A percentile compares a stretch with the other conserved stretches of the same genome.
These are phyloP conservation scores for Phialocephala sp. DNA, from an alignment of 2,329 filamentous ascomycete genomes.

Conservation along the genomic window DNA sequence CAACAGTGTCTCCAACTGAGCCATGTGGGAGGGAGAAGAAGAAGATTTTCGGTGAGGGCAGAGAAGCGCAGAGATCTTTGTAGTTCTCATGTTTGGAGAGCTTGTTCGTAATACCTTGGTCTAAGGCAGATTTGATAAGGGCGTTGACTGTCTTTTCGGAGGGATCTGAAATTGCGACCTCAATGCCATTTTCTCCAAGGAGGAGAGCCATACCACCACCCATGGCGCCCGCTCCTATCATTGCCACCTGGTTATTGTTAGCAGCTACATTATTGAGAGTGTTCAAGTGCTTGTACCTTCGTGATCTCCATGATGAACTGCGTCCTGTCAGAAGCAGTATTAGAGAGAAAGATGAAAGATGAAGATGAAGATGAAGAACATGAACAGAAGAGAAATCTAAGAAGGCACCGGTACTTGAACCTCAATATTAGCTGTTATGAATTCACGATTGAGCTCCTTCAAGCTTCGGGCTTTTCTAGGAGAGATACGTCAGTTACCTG, in stretches of 20 bases:
- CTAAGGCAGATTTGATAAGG: constrained; percentile 45
- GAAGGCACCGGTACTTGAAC: neutral
- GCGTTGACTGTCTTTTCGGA: constrained; percentile 50
- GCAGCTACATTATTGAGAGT: neutral
- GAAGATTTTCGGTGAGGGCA: constrained; percentile 55
- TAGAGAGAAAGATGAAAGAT: neutral
- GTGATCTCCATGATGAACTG: constrained; percentile 19
- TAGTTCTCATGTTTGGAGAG: constrained; percentile 50
- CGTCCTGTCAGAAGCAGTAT: constrained; percentile 2
- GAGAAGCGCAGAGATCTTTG: constrained; percentile 53
- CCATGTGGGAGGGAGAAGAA: constrained; percentile 59
- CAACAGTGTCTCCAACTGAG: constrained; percentile 46
- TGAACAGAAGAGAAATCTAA: neutral
- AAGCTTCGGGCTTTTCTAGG: neutral
- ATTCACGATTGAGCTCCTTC: neutral
- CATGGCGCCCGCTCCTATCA: constrained; percentile 65
- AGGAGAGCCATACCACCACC: constrained; percentile 64
- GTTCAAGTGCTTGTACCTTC: constrained; percentile 10
- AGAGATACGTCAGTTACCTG: neutral
- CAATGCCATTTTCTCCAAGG: constrained; percentile 60
- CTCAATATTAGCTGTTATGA: neutral
- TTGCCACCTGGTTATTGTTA: constrained; percentile 47
- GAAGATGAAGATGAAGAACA: neutral
- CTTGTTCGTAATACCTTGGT: constrained; percentile 34
- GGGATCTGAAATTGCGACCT: constrained; percentile 61